Percentiles rank a stretch among this genome's conserved stretches.
Evolutionary conservation across 805 yeast genomes (phyloP).

Genomic region (Candida pini): DNA sequence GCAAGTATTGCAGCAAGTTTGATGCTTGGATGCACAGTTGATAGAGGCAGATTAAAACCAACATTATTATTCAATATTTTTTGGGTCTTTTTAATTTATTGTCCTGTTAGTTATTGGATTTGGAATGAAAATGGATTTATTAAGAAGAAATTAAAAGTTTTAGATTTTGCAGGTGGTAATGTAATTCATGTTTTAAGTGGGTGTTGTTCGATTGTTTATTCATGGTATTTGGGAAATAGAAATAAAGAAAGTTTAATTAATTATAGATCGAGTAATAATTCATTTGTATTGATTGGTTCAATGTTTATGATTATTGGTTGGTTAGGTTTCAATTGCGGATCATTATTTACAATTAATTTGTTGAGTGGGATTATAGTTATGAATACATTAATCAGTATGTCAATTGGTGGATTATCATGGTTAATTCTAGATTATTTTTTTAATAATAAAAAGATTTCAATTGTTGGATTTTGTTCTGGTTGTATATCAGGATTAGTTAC

Average conservation of each 20-base stretch:
- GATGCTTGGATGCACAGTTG: constrained; percentile 83
- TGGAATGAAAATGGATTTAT: constrained; percentile 94
- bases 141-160: constrained; percentile 61
- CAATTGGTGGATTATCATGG: constrained; percentile 82
- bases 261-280: constrained; percentile 83
- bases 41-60: constrained; percentile 80
- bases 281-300: constrained; percentile 81
- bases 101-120: constrained; percentile 86
- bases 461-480: constrained; percentile 91
- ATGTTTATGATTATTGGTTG: constrained; percentile 80
- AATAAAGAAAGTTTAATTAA: constrained; percentile 57
- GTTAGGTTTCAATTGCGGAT: constrained; percentile 87
- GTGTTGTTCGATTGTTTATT: constrained; percentile 77
- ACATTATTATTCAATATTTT: constrained; percentile 67
- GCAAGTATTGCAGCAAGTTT: constrained; percentile 78
- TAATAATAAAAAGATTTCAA: constrained; percentile 59
- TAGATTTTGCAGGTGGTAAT: constrained; percentile 94
- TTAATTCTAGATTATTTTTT: constrained; percentile 68
- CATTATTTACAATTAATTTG: constrained; percentile 70
- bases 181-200: constrained; percentile 88
- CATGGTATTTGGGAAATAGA: constrained; percentile 69
- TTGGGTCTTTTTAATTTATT: constrained; percentile 86
- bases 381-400: constrained; percentile 79
- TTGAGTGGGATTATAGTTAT: constrained; percentile 74
- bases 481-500: constrained; percentile 88